Evolutionary conservation across 2,329 filamentous ascomycete genomes (phyloP), one percentile per base, ranked within the genome.

Genomic region (Elsinoe batatas): DNA sequence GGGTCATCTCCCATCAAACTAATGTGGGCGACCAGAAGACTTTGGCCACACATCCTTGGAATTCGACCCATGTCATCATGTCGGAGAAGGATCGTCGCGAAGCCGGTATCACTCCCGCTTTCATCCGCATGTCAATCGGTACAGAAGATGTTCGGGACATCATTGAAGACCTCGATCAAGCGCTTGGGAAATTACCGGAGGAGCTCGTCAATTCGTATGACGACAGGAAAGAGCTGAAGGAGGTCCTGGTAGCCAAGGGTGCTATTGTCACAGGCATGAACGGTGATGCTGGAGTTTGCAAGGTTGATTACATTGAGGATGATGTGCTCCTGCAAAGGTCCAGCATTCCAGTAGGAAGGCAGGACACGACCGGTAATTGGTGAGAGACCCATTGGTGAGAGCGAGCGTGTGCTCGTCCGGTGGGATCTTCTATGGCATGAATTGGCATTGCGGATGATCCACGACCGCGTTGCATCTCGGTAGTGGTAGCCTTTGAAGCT

Each of bases 121-220:
- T 91, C 38, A 95, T 97, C 71, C 87, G 91, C 60, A 93, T 96
- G 66, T 96, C 91, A 0, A 91, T 96, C 58, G 91, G 91, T 53
- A 95, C 87, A 0, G 91, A 97, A 75, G 90, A 96, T 70, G 94
- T 97, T 68, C 90, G 95, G 74, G 91, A 97, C 67, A 96, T 96
- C 65, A 93, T 95, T 67, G 86, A 83, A 64, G 91, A 97, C 72
- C 96, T 97, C 68, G 85, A 91, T 71, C 91, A 95, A 76, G 87
- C 88, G 0, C 94, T 96, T 72, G 79, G 82, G 1, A 42, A 42
- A 42, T 18, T 42, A 6, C 38, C 38, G 2, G n/a, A 42, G 17
- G 38, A 42, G n/a, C 38, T 42, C 2, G 38, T 42, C 38, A 42
- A 42, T 18, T 15, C 38, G 3, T 18, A 42, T 17, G 18, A 42